phyloP scores from a whole-genome alignment of 2,329 filamentous ascomycete genomes.

The Colletotrichum simmondsii region DNA sequence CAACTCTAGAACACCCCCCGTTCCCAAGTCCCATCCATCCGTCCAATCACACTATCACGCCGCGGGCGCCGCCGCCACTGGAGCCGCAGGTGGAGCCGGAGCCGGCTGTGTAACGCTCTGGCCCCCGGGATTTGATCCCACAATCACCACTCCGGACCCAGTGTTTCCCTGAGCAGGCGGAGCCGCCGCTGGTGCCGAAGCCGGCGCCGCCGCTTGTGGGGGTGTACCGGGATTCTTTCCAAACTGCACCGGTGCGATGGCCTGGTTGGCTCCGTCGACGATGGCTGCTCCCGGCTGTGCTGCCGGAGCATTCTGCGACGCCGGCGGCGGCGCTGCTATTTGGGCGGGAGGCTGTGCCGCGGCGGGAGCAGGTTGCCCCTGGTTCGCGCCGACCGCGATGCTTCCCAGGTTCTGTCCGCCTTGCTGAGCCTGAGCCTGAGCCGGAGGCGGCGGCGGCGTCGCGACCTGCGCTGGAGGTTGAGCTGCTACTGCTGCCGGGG shows the following conservation, averaged over 20 bases:
- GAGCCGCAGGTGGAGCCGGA: neutral
- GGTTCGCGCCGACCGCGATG: slow-evolving; percentile 6
- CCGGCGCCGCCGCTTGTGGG: neutral
- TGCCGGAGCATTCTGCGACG: neutral
- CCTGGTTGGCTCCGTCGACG: slow-evolving; percentile 7
- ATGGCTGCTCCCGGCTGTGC: slow-evolving; percentile 9
- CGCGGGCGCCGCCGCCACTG: neutral
- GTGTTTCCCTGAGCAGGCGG: neutral
- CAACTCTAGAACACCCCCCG: neutral
- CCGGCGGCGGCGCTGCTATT: too few species aligned
- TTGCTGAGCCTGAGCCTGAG: neutral
- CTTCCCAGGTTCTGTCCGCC: neutral
- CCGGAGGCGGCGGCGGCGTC: neutral
- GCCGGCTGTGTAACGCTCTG: neutral
- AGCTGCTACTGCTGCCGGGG: neutral
- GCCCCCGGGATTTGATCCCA: slow-evolving; percentile 21
- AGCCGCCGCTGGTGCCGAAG: too few species aligned
- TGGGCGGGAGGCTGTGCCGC: neutral
- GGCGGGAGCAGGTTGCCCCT: neutral
- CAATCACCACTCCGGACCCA: slow-evolving; percentile 16
- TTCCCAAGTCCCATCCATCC: neutral
- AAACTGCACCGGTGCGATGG: neutral
- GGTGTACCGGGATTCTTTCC: neutral
- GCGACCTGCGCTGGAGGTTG: slow-evolving; percentile 14
- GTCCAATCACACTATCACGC: neutral